Evolutionary conservation across 352 stramenopile genomes (phyloP), one percentile per base, ranked within the genome.

Genomic region (Globisporangium heterothallicum): DNA sequence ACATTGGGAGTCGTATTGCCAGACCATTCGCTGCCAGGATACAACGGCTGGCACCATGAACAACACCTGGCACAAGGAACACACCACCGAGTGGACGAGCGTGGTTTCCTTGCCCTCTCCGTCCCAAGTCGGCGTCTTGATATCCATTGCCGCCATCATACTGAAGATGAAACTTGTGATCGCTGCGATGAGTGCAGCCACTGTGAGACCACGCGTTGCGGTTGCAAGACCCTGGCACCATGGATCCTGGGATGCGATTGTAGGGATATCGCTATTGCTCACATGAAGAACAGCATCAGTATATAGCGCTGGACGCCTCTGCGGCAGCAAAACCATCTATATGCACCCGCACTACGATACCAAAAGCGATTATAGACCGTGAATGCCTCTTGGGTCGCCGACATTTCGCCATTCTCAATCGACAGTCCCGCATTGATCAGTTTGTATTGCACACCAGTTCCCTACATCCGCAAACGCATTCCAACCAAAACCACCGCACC

Each of bases 91-190:
- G n/a, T 58, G 58, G 10, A 76, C 63, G 14, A 92, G 61, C 30
- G 81, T 84, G 18, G 75, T 71, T 50, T 78, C 58, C n/a, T 61
- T 69, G 16, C 78, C 81, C 35, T 84, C 77, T 1, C 81, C 78
- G 40, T 90, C 61, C 81, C 81, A 90, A 21, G 78, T 87, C 13
- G 78, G 81, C 4, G 75, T 88, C 48, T 81, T 86, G 50, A 84
- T 65, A 7, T 68, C 49, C 9, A 84, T 56, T 21, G 70, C 52
- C 9, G 66, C 65, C 74, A 88, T 84, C 8, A 70, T 43, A 42
- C 74, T 75, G 13, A 83, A 53, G 19, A 70, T 42, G 50, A 88
- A 81, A 46, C 74, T 82, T n/a, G 70, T 34, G 26, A 78, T 77
- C 21, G 74, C 65, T 21, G 71, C 65, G 42, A 88, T 56, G 16